Base-by-base conservation (phyloP, 129 eudicot species). In the Ambrosia artemisiifolia region DNA sequence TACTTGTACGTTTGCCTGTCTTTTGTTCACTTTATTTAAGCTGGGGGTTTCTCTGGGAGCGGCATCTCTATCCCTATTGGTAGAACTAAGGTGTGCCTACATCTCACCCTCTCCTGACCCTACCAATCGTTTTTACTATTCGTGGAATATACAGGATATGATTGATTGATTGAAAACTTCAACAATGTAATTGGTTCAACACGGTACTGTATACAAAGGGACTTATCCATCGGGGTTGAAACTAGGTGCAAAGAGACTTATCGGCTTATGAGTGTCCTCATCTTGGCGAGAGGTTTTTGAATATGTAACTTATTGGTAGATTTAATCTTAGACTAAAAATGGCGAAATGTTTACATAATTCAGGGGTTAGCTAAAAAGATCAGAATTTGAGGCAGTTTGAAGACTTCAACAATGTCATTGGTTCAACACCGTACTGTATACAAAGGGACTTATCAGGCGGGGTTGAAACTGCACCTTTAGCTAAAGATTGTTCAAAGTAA, bases 371-470 rank as follows among this genome's bases (percentile, higher is more conserved):
- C 83, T 92, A 71, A 88, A 83, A 69, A 87, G 96, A 73, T 79
- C 90, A 7, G 96, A 92, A 68, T 89, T 92, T 62, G 95, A 83
- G 71, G 79, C 89, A 35, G 98, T 96, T 75, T 89, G 98, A 92
- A 92, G 98, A 86, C 77, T 92, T 92, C 70, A 89, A 96, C 75
- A 92, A 92, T 57, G 98, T 92, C 32, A 81, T 92, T 8, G 94
- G 91, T 49, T 70, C 94, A 11, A 78, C 88, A 40, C 73, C 94
- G 6, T 64, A 85, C 91, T 9, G 73, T 89, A 47, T 92, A 88
- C 53, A 92, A 92, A 81, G 98, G 98, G 55, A 92, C 96, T 82
- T 92, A 64, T 92, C 98, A 28, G 89, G 85, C 76, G 98, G 98
- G 16, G 88, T 87, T 69, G 98, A 92, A 78, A 92, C 98, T 46